Conservation (phyloP, 2,329 filamentous ascomycete species). For the Cercospora canescens region DNA sequence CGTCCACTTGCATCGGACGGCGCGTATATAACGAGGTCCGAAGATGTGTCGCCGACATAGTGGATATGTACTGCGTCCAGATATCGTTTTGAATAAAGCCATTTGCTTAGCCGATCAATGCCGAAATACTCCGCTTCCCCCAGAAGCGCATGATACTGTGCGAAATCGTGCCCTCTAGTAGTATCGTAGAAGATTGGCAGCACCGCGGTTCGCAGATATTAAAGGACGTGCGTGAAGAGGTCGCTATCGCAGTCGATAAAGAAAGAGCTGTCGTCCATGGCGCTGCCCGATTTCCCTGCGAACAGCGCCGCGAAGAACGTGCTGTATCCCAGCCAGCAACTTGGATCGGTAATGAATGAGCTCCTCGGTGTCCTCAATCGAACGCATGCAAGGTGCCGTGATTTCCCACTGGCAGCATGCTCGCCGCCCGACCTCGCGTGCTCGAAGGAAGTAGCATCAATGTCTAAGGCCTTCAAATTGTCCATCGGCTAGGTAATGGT, state of each 20-base stretch:
- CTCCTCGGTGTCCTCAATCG: background rate
- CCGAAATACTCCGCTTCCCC: constrained; percentile 7
- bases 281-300: background rate
- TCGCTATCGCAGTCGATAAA: background rate
- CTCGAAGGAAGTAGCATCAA: background rate
- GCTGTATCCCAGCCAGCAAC: background rate
- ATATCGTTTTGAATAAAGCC: background rate
- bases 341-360: background rate
- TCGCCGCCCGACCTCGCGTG: background rate
- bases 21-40: background rate
- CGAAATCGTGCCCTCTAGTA: constrained; percentile 1
- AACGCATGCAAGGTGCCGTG: background rate
- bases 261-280: background rate
- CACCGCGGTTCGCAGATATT: background rate
- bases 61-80: background rate
- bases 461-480: background rate
- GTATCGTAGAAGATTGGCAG: background rate
- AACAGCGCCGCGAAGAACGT: background rate
- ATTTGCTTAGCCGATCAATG: constrained; percentile 6
- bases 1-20: background rate
- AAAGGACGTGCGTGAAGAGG: background rate
- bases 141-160: constrained; percentile 2
- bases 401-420: background rate
- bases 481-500: background rate
- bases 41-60: background rate